phyloP scores from a whole-genome alignment of 768 basidiomycete species.

The Infundibulicybe gibba region DNA sequence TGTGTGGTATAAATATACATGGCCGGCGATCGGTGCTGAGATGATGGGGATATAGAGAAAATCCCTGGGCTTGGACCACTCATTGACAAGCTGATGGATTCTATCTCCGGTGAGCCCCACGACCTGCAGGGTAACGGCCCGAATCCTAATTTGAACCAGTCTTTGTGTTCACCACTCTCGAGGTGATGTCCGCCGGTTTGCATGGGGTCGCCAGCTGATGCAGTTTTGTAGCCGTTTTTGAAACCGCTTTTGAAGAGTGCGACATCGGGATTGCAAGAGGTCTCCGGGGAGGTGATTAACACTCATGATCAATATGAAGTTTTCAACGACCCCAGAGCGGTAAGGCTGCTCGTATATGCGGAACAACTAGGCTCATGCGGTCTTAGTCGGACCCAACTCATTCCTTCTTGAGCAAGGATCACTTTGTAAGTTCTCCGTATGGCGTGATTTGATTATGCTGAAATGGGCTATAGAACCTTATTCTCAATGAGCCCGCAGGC shows the following conservation, averaged over 20 bases:
- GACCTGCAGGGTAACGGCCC: too few species aligned
- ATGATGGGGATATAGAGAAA: conserved; percentile 46
- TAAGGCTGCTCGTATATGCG: conserved; percentile 31
- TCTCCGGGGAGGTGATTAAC: conserved; percentile 76
- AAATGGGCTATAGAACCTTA: conserved; percentile 50
- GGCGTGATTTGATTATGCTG: conserved; percentile 1
- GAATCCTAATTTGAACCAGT: conserved; percentile 30
- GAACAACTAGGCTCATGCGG: conserved; percentile 3
- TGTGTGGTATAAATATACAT: conserved; percentile 7
- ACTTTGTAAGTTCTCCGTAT: conserved; percentile 53
- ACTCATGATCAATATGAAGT: conserved; percentile 83
- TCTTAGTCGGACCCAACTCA: conserved; percentile 83
- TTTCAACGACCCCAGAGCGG: conserved; percentile 79
- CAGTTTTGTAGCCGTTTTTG: conserved; percentile 57
- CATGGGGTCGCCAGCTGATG: not conserved
- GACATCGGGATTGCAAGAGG: conserved; percentile 54
- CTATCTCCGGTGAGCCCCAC: conserved; percentile 49
- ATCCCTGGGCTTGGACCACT: conserved; percentile 76
- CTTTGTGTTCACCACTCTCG: conserved; percentile 82
- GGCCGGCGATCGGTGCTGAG: not conserved
- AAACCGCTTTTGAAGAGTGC: conserved; percentile 76
- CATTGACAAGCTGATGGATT: conserved; percentile 77
- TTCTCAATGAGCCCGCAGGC: conserved; percentile 83
- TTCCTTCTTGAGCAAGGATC: conserved; percentile 86
- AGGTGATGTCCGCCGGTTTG: conserved; percentile 37